Evolutionary conservation across 768 basidiomycete genomes (phyloP).

Genomic region (Dentipellis fragilis): DNA sequence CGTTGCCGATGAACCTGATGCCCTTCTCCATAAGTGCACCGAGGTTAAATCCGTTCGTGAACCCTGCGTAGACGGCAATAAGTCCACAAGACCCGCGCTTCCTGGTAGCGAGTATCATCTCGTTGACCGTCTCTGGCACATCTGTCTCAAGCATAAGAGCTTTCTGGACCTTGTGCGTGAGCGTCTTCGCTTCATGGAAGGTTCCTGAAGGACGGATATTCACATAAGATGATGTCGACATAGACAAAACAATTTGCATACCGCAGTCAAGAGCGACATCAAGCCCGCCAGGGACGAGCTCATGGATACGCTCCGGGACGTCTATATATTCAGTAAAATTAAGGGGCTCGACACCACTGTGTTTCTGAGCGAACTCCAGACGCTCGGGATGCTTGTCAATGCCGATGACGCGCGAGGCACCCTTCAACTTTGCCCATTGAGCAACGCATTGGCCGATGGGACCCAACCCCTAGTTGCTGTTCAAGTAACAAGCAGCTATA

Average conservation of each 20-base stretch:
- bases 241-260: constrained; percentile 13
- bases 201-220: constrained; percentile 25
- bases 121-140: constrained; percentile 52
- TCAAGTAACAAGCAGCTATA: neutral
- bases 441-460: constrained; percentile 57
- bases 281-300: constrained; percentile 53
- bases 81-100: constrained; percentile 52
- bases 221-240: neutral
- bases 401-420: constrained; percentile 58
- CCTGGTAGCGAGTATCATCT: constrained; percentile 30
- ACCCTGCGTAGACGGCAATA: constrained; percentile 61
- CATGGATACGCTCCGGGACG: constrained; percentile 44
- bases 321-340: constrained; percentile 43
- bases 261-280: constrained; percentile 54
- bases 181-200: constrained; percentile 62
- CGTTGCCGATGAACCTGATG: constrained; percentile 59
- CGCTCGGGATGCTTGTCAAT: constrained; percentile 53
- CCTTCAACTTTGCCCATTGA: constrained; percentile 55
- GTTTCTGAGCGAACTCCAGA: constrained; percentile 35
- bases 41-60: constrained; percentile 58
- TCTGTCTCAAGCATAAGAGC: constrained; percentile 69
- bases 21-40: constrained; percentile 77
- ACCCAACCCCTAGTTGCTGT: constrained; percentile 40
- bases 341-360: constrained; percentile 43
- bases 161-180: constrained; percentile 60